phyloP scores from a whole-genome alignment of 345 rosid species.

The Linum trigynum region DNA sequence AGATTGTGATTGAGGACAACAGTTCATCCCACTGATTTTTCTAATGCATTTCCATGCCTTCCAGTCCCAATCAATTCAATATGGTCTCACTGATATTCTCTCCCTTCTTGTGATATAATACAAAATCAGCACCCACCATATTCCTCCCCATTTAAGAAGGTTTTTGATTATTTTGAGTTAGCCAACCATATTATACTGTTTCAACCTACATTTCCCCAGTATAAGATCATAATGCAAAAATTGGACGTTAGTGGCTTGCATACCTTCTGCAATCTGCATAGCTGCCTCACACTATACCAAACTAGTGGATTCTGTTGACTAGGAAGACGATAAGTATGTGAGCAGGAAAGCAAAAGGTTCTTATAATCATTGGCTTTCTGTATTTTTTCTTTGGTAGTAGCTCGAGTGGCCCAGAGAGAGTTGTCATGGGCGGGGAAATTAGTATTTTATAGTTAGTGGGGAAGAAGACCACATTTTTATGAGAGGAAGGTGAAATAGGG shows the following conservation, averaged over 20 bases:
- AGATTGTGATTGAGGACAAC: not conserved
- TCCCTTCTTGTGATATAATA: no score
- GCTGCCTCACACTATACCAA: not conserved
- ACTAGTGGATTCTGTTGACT: not conserved
- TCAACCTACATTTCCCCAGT: no score
- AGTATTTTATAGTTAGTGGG: no score
- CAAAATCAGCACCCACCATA: not conserved
- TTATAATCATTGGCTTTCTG: not conserved
- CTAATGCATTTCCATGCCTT: not conserved
- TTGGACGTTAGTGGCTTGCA: not conserved
- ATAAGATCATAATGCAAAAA: not conserved
- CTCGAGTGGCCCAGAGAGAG: not conserved
- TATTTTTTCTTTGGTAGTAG: no score
- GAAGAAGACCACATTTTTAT: no score
- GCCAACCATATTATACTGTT: not conserved
- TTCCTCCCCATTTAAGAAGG: not conserved
- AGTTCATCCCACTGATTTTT: not conserved
- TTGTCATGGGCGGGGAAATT: not conserved
- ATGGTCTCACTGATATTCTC: not conserved
- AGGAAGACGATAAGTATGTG: no score
- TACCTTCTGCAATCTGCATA: not conserved
- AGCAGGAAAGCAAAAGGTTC: not conserved
- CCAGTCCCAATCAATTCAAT: not conserved
- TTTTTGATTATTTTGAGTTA: no score
- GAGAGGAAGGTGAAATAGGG: not conserved